Percentiles rank a stretch among this genome's conserved stretches.
Evolutionary conservation across 441 rosid genomes (phyloP).

Genomic region (Breynia disticha): DNA sequence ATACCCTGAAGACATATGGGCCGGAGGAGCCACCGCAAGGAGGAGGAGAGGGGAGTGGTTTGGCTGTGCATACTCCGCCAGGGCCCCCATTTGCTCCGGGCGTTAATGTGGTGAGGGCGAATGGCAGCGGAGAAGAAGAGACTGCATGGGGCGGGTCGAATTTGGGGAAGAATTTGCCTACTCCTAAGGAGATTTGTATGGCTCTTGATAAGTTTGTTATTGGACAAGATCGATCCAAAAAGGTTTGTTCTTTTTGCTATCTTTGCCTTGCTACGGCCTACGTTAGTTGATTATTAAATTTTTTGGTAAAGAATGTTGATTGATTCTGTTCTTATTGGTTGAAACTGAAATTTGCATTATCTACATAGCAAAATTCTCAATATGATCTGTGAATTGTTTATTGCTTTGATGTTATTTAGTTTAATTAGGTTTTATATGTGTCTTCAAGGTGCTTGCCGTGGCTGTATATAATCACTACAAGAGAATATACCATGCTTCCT

Average conservation of each 20-base stretch:
- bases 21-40: slow-evolving; percentile 73
- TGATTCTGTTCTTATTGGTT: too few species aligned
- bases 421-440: slow-evolving; percentile 4
- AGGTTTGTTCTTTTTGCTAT: slow-evolving; percentile 28
- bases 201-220: slow-evolving; percentile 84
- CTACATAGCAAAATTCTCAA: too few species aligned
- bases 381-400: background rate
- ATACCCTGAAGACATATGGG: slow-evolving; percentile 54
- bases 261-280: background rate
- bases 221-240: slow-evolving; percentile 76
- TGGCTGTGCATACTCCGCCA: slow-evolving; percentile 57
- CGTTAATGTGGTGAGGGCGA: slow-evolving; percentile 42
- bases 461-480: slow-evolving; percentile 95
- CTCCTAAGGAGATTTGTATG: slow-evolving; percentile 82
- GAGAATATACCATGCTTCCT: slow-evolving; percentile 62
- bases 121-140: slow-evolving; percentile 14
- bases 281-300: too few species aligned
- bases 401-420: background rate
- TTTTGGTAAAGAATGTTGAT: too few species aligned
- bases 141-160: slow-evolving; percentile 80
- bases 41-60: slow-evolving; percentile 48
- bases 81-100: slow-evolving; percentile 70
- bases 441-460: slow-evolving; percentile 75
- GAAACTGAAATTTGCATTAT: too few species aligned
- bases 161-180: slow-evolving; percentile 80